Evolutionary conservation across 2,329 filamentous ascomycete genomes (phyloP), one percentile per base, ranked within the genome.

Genomic region (Penicillium glabrum): DNA sequence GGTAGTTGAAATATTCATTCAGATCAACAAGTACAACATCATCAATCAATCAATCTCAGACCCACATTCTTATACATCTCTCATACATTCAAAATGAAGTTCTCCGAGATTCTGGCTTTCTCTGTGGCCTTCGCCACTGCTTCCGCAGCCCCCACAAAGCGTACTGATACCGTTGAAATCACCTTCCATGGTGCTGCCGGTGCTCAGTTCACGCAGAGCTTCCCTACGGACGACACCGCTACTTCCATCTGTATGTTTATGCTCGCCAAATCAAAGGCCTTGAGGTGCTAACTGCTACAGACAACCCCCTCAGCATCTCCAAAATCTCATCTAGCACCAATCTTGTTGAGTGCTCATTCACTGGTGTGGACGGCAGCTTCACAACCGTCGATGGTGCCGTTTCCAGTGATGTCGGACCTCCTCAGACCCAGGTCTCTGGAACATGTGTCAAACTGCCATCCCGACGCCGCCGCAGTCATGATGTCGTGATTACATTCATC

Each of bases 341-440:
- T 19, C 62, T 61, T 3, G 60, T 63, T 7, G 67, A 56, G 24
- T 71, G 69, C 47, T 57, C 50, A n/a, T 67, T 70, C 35, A 13
- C 46, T 16, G 69, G 68, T 3, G 53, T 64, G 33, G 64, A 70
- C 29, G 59, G 62, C 8, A 66, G 63, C 27, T 26, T 56, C 4
- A 69, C 65, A 1, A 45, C 56, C 2, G 51, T 69, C 27, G 55
- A 61, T 16, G 64, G 65, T n/a, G 62, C 51, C 7, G 41, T 60
- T 2, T 63, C 55, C 19, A 64, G 66, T 3, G 62, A 66, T 60
- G 69, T 71, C 53, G 69, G 66, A 19, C 66, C 69, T 43, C 69
- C 69, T 6, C 69, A 71, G 57, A 61, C 67, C 9, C 68, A 70
- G 44, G 43, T 65, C 24, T 54, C 51, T 43, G 59, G 51, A 31